Evolutionary conservation across 495 filamentous ascomycete species (phyloP).

Genomic region (Talaromyces wortmannii): DNA sequence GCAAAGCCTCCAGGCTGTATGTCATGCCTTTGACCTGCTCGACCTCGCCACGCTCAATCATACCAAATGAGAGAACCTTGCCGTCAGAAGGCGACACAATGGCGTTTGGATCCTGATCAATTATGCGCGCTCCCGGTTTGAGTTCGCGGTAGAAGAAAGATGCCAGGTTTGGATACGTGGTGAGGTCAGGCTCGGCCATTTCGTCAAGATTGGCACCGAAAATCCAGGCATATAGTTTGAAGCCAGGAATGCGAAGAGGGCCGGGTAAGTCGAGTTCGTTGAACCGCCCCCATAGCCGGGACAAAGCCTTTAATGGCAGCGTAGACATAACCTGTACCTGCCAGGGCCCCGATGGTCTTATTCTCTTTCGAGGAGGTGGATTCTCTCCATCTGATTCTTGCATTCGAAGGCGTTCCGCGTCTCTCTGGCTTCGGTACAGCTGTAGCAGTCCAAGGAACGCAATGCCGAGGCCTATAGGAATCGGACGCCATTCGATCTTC

Average conservation of each 20-base stretch:
- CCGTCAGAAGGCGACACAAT: conserved; percentile 87
- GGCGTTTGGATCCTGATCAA: conserved; percentile 72
- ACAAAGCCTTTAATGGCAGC: conserved; percentile 87
- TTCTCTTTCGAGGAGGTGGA: conserved; percentile 59
- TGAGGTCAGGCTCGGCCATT: conserved; percentile 79
- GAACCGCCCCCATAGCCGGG: conserved; percentile 88
- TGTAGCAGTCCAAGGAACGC: conserved; percentile 79
- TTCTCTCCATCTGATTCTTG: conserved; percentile 38
- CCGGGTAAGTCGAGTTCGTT: conserved; percentile 91
- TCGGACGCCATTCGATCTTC: conserved; percentile 91
- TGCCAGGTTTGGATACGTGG: conserved; percentile 84
- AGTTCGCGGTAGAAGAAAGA: conserved; percentile 95
- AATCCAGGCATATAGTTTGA: conserved; percentile 83
- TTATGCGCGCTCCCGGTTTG: conserved; percentile 81
- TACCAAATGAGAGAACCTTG: conserved; percentile 82
- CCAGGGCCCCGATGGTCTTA: conserved; percentile 87
- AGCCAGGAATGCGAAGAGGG: conserved; percentile 87
- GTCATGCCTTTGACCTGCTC: conserved; percentile 99
- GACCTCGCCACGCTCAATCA: conserved; percentile 87
- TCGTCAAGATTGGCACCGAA: conserved; percentile 94
- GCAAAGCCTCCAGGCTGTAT: conserved; percentile 86
- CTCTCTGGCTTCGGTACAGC: conserved; percentile 67
- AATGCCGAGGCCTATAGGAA: conserved; percentile 84
- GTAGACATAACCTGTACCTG: conserved; percentile 96
- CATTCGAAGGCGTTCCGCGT: conserved; percentile 37